These are phyloP conservation scores for Amphibolis antarctica DNA, from an alignment of 106 monocot genomes.

Conservation along the genomic window DNA sequence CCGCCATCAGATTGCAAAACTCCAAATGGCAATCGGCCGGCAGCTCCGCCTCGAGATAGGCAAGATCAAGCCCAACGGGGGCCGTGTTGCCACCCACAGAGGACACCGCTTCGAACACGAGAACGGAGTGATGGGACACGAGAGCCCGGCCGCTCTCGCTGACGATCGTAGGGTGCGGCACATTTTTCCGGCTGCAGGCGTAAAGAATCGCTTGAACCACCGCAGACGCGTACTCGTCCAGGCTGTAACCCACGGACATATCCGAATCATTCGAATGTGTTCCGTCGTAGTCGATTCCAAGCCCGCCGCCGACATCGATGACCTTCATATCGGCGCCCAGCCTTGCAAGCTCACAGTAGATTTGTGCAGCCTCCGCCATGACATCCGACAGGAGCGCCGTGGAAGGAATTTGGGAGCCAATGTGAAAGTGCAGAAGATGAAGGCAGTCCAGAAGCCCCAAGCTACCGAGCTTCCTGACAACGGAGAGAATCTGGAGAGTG, in stretches of 20 bases:
- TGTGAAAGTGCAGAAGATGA: conserved; percentile 75
- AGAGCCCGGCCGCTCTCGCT: conserved; percentile 83
- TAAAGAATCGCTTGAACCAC: conserved; percentile 39
- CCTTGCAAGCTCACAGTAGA: conserved; percentile 61
- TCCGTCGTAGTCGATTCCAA: conserved; percentile 78
- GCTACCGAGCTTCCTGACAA: conserved; percentile 33
- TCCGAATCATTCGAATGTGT: conserved; percentile 48
- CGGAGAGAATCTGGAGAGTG: conserved; percentile 45
- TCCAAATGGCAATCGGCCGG: conserved; percentile 41
- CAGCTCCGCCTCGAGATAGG: conserved; percentile 37
- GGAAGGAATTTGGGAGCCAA: conserved; percentile 69
- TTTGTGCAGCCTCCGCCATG: conserved; percentile 59
- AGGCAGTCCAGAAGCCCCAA: conserved; percentile 70
- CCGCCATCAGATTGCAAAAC: conserved; percentile 51
- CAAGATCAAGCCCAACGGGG: conserved; percentile 17
- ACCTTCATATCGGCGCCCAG: conserved; percentile 62
- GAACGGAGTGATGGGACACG: conserved; percentile 75
- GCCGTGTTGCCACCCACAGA: conserved; percentile 9
- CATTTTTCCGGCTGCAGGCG: conserved; percentile 49
- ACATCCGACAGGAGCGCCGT: conserved; percentile 47
- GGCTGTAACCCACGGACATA: conserved; percentile 57
- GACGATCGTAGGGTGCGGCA: conserved; percentile 63
- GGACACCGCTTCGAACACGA: conserved; percentile 60
- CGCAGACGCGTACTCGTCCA: conserved; percentile 52
- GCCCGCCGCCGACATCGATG: conserved; percentile 71